phyloP scores from a whole-genome alignment of 495 filamentous ascomycete species.

The Cenococcum geophilum region DNA sequence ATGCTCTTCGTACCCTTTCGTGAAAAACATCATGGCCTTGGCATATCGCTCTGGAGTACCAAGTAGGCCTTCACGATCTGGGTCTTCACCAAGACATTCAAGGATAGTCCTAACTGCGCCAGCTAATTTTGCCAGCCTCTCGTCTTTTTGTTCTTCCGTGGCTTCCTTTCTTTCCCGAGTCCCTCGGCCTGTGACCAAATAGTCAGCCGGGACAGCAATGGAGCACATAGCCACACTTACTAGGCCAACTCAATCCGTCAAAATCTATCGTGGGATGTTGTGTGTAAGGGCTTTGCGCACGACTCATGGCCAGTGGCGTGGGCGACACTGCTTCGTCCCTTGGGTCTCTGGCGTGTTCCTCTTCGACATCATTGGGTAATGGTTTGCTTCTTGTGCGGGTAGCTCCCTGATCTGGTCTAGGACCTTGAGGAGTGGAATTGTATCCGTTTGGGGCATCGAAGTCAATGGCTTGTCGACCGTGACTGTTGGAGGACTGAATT shows the following conservation, averaged over 20 bases:
- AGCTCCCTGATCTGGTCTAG: conserved; percentile 1
- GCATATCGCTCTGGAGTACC: conserved; percentile 88
- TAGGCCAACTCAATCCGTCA: conserved; percentile 66
- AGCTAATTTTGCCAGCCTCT: conserved; percentile 67
- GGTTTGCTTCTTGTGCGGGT: conserved; percentile 11
- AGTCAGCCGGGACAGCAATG: conserved; percentile 11
- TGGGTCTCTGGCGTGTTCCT: conserved; percentile 55
- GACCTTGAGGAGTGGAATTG: conserved; percentile 5
- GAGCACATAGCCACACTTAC: conserved; percentile 39
- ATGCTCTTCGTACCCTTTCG: conserved; percentile 98
- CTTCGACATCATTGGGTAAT: conserved; percentile 21
- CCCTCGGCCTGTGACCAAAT: conserved; percentile 55
- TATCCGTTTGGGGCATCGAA: conserved; percentile 24
- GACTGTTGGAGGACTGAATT: conserved; percentile 25
- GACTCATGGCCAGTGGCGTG: conserved; percentile 47
- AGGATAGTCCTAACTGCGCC: conserved; percentile 85
- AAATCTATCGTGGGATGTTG: conserved; percentile 67
- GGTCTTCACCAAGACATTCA: conserved; percentile 94
- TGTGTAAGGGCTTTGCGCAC: conserved; percentile 55
- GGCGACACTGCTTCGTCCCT: conserved; percentile 57
- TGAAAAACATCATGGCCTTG: conserved; percentile 96
- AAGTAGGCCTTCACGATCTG: conserved; percentile 79
- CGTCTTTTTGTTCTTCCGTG: conserved; percentile 63
- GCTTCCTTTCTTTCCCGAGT: conserved; percentile 78
- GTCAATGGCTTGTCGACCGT: conserved; percentile 21